Evolutionary conservation across 2,329 filamentous ascomycete species (phyloP), one percentile per base, ranked within the genome.

Genomic region (Bipolaris oryzae): DNA sequence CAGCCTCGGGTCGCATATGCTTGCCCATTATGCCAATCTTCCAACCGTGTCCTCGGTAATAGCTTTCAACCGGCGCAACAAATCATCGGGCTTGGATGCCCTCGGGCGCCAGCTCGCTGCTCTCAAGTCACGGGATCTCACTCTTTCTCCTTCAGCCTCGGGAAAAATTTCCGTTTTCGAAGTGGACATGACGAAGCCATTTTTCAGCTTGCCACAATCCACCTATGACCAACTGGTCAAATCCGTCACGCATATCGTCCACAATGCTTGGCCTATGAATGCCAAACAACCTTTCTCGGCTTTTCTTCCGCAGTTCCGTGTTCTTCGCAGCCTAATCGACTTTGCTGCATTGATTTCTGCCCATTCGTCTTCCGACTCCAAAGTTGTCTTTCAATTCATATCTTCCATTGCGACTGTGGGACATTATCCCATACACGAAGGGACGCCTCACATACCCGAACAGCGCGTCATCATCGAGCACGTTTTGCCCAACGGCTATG

Each of bases 251-350:
- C 79, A 84, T 55, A 78, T 86, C 38, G 54, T 82, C 18, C 84
- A 86, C 70, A 85, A 82, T 60, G 82, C 82, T 0, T 85, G 81
- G 81, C 78, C 77, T 0, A 84, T 86, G 70, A 83, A 84, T 68
- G 83, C 81, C 66, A 84, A 81, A 66, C 77, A 84, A 16, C 70
- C 78, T 0, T 57, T 84, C 6, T 72, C 77, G 21, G 81, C 78
- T 0, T 86, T 85, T 53, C 79, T 81, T 62, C 75, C 79, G 0
- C 79, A 84, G 59, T 78, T 86, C 38, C 74, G 78, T 2, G 78
- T 80, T 3, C 78, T 86, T 49, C 78, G 81, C 5, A 80, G 81
- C 58, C 69, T 87, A 5, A 75, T 83, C 7, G 70, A 81, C 37
- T 69, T 85, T 2, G 79, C 80, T 0, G 53, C 39, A 21, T 20